These are phyloP conservation scores for Phytopythium kandeliae DNA, from an alignment of 352 stramenopile species.

Conservation along the genomic window DNA sequence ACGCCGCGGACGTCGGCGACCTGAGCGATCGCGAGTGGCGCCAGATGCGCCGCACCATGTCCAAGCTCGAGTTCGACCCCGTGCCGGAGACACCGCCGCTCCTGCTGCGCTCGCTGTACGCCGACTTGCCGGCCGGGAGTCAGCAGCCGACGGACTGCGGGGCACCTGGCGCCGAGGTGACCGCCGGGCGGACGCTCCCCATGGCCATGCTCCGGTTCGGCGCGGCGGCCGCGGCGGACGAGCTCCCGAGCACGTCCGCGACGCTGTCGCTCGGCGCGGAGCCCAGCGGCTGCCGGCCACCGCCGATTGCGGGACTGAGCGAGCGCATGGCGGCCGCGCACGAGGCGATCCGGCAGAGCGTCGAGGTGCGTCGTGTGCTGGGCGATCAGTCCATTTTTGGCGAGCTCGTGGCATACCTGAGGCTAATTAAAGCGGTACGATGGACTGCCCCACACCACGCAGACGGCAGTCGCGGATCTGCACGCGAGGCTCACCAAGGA, in stretches of 20 bases:
- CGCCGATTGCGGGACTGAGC: constrained; percentile 22
- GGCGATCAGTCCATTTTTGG: not conserved
- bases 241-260: not conserved
- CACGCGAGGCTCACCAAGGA: constrained; percentile 17
- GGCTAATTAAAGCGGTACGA: not conserved
- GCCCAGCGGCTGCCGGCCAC: not conserved
- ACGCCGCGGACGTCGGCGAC: constrained; percentile 3
- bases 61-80: constrained; percentile 56
- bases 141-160: not conserved
- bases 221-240: not conserved
- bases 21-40: constrained; percentile 54
- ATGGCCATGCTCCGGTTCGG: constrained; percentile 1
- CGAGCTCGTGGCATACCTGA: not conserved
- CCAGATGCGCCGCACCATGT: constrained; percentile 45
- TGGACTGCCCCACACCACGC: not conserved
- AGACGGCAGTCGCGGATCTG: constrained; percentile 22
- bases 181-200: not conserved
- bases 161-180: not conserved
- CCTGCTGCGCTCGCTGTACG: constrained; percentile 30
- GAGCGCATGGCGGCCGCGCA: constrained; percentile 27
- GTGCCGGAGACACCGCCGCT: constrained; percentile 50
- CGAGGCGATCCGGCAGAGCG: constrained; percentile 21
- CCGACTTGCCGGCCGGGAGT: not conserved
- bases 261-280: not conserved
- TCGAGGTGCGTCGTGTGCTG: constrained; percentile 14